Percentiles rank a stretch among this genome's conserved stretches.
Evolutionary conservation across 176 grass and related monocot species (phyloP).

Genomic region (Rhynchospora pubera): DNA sequence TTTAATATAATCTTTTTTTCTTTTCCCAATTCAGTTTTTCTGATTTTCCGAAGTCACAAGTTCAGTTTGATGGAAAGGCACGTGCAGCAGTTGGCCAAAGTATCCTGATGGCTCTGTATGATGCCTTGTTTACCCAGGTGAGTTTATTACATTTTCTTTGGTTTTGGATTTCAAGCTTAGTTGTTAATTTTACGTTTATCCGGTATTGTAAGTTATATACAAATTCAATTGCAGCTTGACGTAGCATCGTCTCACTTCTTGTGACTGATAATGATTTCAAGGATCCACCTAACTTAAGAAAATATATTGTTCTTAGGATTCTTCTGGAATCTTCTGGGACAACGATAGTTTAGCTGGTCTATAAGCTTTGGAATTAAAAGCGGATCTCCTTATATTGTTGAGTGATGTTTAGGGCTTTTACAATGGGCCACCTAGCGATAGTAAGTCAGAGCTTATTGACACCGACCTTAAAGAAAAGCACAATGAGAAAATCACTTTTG

Average conservation of each 20-base stretch:
- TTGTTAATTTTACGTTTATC: neutral
- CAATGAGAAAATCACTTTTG: no score
- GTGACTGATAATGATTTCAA: constrained; percentile 93
- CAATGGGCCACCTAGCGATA: no score
- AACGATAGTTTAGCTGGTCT: no score
- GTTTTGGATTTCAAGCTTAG: neutral
- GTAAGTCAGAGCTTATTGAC: no score
- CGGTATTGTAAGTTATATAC: neutral
- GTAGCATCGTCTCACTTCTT: constrained; percentile 92
- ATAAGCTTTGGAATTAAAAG: no score
- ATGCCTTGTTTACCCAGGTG: constrained; percentile 82
- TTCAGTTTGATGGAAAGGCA: constrained; percentile 85
- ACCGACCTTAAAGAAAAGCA: no score
- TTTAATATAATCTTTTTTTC: neutral
- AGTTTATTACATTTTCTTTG: constrained; percentile 14
- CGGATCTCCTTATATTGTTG: no score
- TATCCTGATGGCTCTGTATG: constrained; percentile 94
- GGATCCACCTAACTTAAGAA: constrained; percentile 32
- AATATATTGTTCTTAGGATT: no score
- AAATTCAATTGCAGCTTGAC: constrained; percentile 58
- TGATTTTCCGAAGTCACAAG: constrained; percentile 87
- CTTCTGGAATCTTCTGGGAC: no score
- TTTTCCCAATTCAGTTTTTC: constrained; percentile 47
- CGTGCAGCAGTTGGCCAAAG: constrained; percentile 90
- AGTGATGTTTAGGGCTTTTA: no score